Percentiles rank a stretch among this genome's conserved stretches.
These are phyloP conservation scores for Penicillium arizonense DNA, from an alignment of 495 filamentous ascomycete genomes.

Conservation along the genomic window DNA sequence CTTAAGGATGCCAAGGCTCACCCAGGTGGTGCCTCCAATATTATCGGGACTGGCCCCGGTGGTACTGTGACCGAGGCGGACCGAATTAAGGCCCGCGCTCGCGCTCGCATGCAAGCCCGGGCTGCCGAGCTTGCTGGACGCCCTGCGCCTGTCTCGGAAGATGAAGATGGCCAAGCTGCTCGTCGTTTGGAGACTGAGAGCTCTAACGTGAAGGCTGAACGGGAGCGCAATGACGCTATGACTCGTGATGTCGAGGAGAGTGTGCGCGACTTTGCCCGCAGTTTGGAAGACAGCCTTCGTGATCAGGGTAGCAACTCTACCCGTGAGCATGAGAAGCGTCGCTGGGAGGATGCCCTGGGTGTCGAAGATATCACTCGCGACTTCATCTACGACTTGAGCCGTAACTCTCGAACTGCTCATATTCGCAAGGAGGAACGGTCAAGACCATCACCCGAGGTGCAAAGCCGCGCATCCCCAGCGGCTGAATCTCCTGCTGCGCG, in stretches of 20 bases:
- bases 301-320: constrained; percentile 68
- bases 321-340: constrained; percentile 83
- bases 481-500: constrained; percentile 30
- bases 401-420: constrained; percentile 72
- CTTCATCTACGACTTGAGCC: constrained; percentile 94
- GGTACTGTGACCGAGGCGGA: constrained; percentile 91
- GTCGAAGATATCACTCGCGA: constrained; percentile 96
- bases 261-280: constrained; percentile 80
- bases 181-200: constrained; percentile 86
- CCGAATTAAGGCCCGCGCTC: constrained; percentile 89
- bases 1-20: constrained; percentile 90
- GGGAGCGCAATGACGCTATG: constrained; percentile 94
- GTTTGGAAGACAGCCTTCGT: constrained; percentile 83
- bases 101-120: constrained; percentile 97
- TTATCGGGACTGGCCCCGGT: constrained; percentile 92
- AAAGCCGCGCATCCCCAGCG: constrained; percentile 20
- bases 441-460: constrained; percentile 23
- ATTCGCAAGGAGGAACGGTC: constrained; percentile 68
- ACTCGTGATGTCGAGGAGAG: constrained; percentile 96
- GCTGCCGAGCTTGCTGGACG: constrained; percentile 88
- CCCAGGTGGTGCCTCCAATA: constrained; percentile 75
- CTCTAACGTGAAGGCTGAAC: constrained; percentile 73
- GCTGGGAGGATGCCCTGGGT: constrained; percentile 96
- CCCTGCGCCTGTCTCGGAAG: constrained; percentile 57
- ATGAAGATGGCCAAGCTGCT: constrained; percentile 72